phyloP scores from a whole-genome alignment of 2,329 filamentous ascomycete species.

The Hypoxylon sp. region DNA sequence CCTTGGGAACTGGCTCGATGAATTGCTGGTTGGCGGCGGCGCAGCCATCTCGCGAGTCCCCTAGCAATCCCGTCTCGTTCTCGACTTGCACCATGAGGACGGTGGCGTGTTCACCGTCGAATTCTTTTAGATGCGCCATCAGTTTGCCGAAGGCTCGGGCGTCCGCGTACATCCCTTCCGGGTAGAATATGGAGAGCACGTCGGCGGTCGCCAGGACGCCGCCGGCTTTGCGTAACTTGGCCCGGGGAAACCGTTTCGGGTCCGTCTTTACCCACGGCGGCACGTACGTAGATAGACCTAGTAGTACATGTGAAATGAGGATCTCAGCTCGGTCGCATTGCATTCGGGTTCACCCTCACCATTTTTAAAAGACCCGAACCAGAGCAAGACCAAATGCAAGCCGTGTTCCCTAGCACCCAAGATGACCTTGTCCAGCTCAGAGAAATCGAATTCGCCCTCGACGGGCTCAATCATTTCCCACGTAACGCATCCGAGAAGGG shows the following conservation, averaged over 20 bases:
- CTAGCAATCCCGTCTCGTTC: slow-evolving; percentile 7
- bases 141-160: not conserved
- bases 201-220: slow-evolving; percentile 8
- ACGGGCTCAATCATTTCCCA: slow-evolving; percentile 14
- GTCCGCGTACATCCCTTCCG: not conserved
- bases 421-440: slow-evolving; percentile 18
- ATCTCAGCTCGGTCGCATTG: not conserved
- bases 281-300: slow-evolving; percentile 20
- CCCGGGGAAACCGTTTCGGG: slow-evolving; percentile 8
- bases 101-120: not conserved
- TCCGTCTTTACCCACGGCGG: slow-evolving; percentile 13
- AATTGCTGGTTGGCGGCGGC: slow-evolving; percentile 1
- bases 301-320: not conserved
- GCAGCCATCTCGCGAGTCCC: slow-evolving; percentile 8
- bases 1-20: slow-evolving; percentile 2
- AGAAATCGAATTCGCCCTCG: slow-evolving; percentile 6
- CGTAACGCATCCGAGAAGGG: slow-evolving; percentile 7
- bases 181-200: slow-evolving; percentile 6
- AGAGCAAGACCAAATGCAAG: slow-evolving; percentile 13
- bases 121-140: slow-evolving; percentile 7
- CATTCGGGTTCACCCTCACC: not conserved
- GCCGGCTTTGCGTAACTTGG: slow-evolving; percentile 6
- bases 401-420: slow-evolving; percentile 4
- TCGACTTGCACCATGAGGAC: slow-evolving; percentile 11
- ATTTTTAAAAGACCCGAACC: slow-evolving; percentile 19